phyloP scores from a whole-genome alignment of 1,284 basidiomycete genomes.

The Lignosus rhinocerotis region DNA sequence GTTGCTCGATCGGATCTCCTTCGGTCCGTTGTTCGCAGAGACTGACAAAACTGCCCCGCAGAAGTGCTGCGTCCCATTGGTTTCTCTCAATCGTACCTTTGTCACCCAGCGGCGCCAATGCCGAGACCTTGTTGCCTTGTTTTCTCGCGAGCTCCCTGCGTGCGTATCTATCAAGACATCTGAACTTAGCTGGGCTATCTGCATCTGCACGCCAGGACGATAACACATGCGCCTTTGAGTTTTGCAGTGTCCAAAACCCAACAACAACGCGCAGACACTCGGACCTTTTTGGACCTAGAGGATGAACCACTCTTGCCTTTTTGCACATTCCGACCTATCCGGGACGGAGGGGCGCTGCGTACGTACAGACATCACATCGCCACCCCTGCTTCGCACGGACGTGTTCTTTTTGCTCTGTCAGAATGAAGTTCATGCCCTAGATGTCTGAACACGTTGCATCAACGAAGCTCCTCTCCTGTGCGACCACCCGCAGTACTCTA shows the following conservation, averaged over 20 bases:
- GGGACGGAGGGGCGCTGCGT: background rate
- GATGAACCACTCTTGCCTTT: background rate
- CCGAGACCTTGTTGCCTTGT: background rate
- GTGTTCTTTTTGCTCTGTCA: background rate
- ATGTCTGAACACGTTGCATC: conserved; percentile 17
- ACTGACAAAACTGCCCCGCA: background rate
- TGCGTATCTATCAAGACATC: too few species aligned
- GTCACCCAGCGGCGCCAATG: background rate
- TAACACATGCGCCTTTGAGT: background rate
- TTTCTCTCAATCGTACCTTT: background rate
- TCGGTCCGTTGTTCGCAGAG: background rate
- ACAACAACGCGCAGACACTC: background rate
- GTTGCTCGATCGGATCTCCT: background rate
- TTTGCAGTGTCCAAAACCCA: background rate
- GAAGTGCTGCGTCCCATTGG: background rate
- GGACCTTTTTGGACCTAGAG: background rate
- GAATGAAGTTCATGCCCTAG: background rate
- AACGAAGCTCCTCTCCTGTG: conserved; percentile 4
- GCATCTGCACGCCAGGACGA: background rate
- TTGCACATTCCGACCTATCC: background rate
- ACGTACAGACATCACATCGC: conserved; percentile 10
- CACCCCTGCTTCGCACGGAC: background rate
- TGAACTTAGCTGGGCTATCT: too few species aligned
- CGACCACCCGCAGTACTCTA: background rate
- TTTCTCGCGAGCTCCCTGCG: background rate